Evolutionary conservation across 371 early-diverging fungal species (phyloP), one percentile per base, ranked within the genome.

Genomic region (Batrachochytrium dendrobatidis): DNA sequence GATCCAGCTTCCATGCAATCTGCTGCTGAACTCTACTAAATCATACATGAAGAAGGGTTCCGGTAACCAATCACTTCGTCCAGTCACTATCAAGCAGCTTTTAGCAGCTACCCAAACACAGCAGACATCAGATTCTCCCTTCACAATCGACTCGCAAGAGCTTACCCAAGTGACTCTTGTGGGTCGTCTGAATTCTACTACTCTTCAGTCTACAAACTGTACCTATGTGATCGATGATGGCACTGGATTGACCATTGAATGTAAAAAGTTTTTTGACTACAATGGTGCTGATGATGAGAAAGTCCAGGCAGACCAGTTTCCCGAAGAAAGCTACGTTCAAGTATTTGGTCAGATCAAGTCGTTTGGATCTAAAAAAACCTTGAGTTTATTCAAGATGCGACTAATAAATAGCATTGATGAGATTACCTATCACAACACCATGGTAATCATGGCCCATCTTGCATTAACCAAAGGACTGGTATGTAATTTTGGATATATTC

Each of bases 141-240:
- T 83, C 29, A 66, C 56, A 31, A 67, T 91, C 12, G 90, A 90
- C 67, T 77, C 74, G 50, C 68, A 73, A 12, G 87, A 87, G 52
- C 10, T 20, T 34, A 26, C 45, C 43, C 54, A 85, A 83, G 60
- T 80, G 10, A 73, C 77, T 0, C 65, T 91, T 64, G 77, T 89
- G 30, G 91, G 78, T 33, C 77, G 83, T 12, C 75, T 91, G 60
- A 80, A 81, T 29, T 64, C 67, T 31, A 63, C 84, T 12, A 62
- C 57, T 33, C 69, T 71, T 49, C 77, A 76, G 43, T 67, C 83
- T 7, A 83, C 83, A 55, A 75, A 81, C 56, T 56, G 74, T 20
- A 68, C 72, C 18, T 91, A 86, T 64, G 68, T 70, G 22, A 60
- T 92, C 25, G 87, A 90, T 51, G 93, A 92, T 62, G 90, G 90